phyloP scores from a whole-genome alignment of 805 yeast species.

The Saccharomycopsis sp. region DNA sequence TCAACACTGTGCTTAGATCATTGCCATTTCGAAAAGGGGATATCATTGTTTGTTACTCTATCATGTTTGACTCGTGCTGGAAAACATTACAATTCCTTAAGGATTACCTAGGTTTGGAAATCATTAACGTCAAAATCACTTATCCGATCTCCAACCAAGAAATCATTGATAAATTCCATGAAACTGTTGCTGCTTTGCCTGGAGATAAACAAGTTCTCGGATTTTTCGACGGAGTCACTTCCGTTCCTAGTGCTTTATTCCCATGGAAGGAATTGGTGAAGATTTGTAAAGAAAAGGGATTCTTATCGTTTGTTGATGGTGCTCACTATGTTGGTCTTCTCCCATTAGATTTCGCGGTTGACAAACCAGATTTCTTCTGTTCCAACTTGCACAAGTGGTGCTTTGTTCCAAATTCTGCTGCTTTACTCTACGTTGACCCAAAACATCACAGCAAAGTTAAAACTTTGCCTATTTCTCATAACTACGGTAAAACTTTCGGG shows the following conservation, averaged over 20 bases:
- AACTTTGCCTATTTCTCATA: slow-evolving; percentile 52
- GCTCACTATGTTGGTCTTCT: slow-evolving; percentile 61
- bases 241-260: slow-evolving; percentile 55
- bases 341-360: slow-evolving; percentile 19
- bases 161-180: slow-evolving; percentile 28
- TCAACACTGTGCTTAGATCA: slow-evolving; percentile 50
- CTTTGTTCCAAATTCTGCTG: slow-evolving; percentile 50
- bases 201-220: slow-evolving; percentile 32
- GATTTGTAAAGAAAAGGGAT: slow-evolving; percentile 39
- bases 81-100: slow-evolving; percentile 42
- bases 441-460: slow-evolving; percentile 44
- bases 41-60: slow-evolving; percentile 40
- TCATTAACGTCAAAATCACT: slow-evolving; percentile 28
- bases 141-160: slow-evolving; percentile 41
- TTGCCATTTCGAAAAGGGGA: slow-evolving; percentile 47
- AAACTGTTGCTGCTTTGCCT: neutral
- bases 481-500: slow-evolving; percentile 32
- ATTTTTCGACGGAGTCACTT: slow-evolving; percentile 50
- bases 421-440: slow-evolving; percentile 50
- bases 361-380: slow-evolving; percentile 53
- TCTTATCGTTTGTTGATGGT: slow-evolving; percentile 58
- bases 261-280: slow-evolving; percentile 47
- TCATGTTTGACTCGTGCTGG: slow-evolving; percentile 48
- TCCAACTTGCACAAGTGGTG: slow-evolving; percentile 70
- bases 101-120: slow-evolving; percentile 26